Base-by-base conservation (phyloP, 352 stramenopile species). In the Pythium brachiatum region DNA sequence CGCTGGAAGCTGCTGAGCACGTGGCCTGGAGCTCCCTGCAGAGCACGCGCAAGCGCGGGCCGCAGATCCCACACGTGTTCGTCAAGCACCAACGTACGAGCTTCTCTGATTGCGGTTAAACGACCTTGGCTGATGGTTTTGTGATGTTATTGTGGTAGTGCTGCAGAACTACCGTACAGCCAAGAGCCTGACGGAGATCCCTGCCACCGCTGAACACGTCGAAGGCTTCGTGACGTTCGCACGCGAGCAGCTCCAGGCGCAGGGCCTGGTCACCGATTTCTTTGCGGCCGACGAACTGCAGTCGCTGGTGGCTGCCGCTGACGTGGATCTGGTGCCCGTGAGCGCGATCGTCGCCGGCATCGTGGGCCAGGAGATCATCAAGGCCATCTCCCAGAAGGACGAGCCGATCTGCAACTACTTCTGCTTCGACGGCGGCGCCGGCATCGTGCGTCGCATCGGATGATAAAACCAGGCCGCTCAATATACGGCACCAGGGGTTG, bases 301-400 rank as follows among this genome's bases (percentile, higher is more conserved):
- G 78, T 58, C 72, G 29, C 65, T 95, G 8, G 66, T 75, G 7
- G 55, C 66, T 13, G 73, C 86, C 44, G 67, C 73, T 3, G 53
- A 78, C 18, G 66, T 78, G 12, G 82, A 95, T 46, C 60, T 99
- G 25, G 89, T 89, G 52, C 95, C 96, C 0, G 85, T 99, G 34
- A 98, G 91, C 62, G 96, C 97, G 25, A 97, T 99, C 27, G 70
- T 99, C 44, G 97, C 97, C 20, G 97, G 97, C 27, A 93, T 99
- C 43, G 60, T 99, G 41, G 97, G 96, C 6, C 97, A 99, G 69
- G 97, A 99, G 83, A 81, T 99, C 38, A 96, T 99, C 76, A 99
- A 99, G 74, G 90, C 91, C n/a, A 93, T 99, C 38, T 98, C 89
- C 54, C 88, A 94, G 47, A 98, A 98, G 68, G 96, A 97, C 73